These are phyloP conservation scores for Jaltomata sinuosa DNA, from an alignment of 257 asterid genomes.

Conservation along the genomic window DNA sequence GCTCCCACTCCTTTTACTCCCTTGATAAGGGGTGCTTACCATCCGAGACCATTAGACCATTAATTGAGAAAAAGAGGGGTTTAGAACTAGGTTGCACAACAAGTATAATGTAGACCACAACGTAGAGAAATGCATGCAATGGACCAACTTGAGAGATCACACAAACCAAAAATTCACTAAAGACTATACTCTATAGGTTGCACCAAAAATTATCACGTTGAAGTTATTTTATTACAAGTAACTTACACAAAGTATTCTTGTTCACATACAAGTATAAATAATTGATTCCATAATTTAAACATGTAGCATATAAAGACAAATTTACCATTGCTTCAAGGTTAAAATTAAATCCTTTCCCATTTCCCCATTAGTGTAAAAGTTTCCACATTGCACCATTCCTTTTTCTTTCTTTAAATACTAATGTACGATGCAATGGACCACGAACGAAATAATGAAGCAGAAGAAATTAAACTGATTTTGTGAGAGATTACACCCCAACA, in stretches of 20 bases:
- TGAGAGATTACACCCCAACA: neutral
- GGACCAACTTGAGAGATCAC: neutral
- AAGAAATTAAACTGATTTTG: neutral
- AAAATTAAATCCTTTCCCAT: neutral
- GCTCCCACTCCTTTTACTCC: too few relatives aligned
- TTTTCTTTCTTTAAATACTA: neutral
- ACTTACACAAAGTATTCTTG: too few relatives aligned
- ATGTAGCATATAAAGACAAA: neutral
- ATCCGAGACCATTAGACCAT: too few relatives aligned
- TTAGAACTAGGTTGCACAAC: neutral
- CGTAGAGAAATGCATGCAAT: neutral
- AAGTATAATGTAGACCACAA: neutral
- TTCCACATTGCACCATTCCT: neutral
- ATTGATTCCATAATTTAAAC: neutral
- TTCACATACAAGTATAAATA: too few relatives aligned
- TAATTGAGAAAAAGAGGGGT: neutral
- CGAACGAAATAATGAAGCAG: neutral
- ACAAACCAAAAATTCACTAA: neutral
- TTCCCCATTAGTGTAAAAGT: neutral
- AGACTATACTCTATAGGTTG: too few relatives aligned
- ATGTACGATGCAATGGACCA: neutral
- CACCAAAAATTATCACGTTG: neutral
- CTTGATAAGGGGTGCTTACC: too few relatives aligned
- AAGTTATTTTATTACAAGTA: neutral
- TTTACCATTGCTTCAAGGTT: neutral